Evolutionary conservation across 2,329 filamentous ascomycete genomes (phyloP).

Genomic region (Nemania sp.): DNA sequence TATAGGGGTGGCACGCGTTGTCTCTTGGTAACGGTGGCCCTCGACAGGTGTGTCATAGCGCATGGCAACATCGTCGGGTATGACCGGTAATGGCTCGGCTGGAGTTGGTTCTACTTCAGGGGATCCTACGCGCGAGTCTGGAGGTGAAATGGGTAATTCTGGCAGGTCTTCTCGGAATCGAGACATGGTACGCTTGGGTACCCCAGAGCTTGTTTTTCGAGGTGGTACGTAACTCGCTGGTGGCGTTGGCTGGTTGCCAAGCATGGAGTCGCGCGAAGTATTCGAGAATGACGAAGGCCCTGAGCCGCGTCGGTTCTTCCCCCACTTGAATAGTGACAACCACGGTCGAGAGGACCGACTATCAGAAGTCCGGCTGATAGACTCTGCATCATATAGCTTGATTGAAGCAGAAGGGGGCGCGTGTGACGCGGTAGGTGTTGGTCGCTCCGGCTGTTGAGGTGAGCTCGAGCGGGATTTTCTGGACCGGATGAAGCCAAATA

Average conservation of each 20-base stretch:
- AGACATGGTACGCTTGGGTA: slow-evolving; percentile 80
- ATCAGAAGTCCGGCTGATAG: slow-evolving; percentile 58
- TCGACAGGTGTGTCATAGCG: slow-evolving; percentile 54
- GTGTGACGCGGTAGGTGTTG: slow-evolving; percentile 37
- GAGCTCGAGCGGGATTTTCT: slow-evolving; percentile 56
- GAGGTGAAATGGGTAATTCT: slow-evolving; percentile 82
- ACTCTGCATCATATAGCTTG: slow-evolving; percentile 53
- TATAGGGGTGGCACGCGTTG: slow-evolving; percentile 50
- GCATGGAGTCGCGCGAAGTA: slow-evolving; percentile 85
- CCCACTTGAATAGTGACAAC: slow-evolving; percentile 75
- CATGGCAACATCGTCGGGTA: slow-evolving; percentile 39
- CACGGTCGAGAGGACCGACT: slow-evolving; percentile 60
- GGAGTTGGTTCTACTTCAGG: slow-evolving; percentile 62
- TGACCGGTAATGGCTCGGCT: slow-evolving; percentile 40
- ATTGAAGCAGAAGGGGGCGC: slow-evolving; percentile 42
- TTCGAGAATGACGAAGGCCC: slow-evolving; percentile 84
- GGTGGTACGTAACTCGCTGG: slow-evolving; percentile 39
- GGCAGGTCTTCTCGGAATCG: slow-evolving; percentile 92
- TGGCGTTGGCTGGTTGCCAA: slow-evolving; percentile 45
- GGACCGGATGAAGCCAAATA: slow-evolving; percentile 47
- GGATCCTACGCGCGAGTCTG: slow-evolving; percentile 78
- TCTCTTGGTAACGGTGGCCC: slow-evolving; percentile 42
- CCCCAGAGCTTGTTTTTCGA: slow-evolving; percentile 44
- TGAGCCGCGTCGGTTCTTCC: slow-evolving; percentile 59
- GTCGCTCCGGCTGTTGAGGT: slow-evolving; percentile 47